These are phyloP conservation scores for Phaeosphaeria sp. DNA, from an alignment of 2,329 filamentous ascomycete genomes.

Conservation along the genomic window DNA sequence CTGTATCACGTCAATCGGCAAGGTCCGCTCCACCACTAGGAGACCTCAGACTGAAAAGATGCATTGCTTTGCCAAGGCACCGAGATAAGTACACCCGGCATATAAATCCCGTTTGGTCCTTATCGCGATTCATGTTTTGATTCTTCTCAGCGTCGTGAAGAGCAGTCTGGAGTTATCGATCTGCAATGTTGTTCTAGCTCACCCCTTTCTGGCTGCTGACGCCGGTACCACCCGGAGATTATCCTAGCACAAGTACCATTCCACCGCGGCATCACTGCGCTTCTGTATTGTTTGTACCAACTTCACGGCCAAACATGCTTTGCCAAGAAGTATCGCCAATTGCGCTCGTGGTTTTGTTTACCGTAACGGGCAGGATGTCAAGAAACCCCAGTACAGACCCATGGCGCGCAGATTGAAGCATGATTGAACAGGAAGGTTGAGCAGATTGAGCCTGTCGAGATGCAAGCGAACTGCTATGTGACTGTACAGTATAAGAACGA, in stretches of 20 bases:
- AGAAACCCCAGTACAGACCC: slow-evolving; percentile 1
- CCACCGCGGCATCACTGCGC: not conserved
- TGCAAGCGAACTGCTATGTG: not conserved
- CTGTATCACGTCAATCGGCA: slow-evolving; percentile 3
- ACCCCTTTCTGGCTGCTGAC: not conserved
- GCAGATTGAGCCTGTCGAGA: not conserved
- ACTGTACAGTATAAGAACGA: slow-evolving; percentile 14
- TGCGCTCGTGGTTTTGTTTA: not conserved
- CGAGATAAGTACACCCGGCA: not conserved
- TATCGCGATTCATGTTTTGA: not conserved
- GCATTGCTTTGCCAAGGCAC: slow-evolving; percentile 1
- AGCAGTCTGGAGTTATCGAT: not conserved
- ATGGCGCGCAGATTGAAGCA: slow-evolving; percentile 5
- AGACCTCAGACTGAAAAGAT: not conserved
- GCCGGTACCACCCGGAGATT: slow-evolving; percentile 2
- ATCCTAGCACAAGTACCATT: not conserved
- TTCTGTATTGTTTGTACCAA: not conserved
- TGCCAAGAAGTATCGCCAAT: not conserved
- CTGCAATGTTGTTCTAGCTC: not conserved
- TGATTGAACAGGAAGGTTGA: slow-evolving; percentile 10
- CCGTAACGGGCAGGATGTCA: slow-evolving; percentile 1
- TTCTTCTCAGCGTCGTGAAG: not conserved
- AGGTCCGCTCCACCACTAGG: not conserved
- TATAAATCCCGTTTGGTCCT: not conserved
- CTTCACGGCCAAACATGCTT: not conserved